phyloP scores from a whole-genome alignment of 192 early-diverging fungal species.

The Coemansia sp. region DNA sequence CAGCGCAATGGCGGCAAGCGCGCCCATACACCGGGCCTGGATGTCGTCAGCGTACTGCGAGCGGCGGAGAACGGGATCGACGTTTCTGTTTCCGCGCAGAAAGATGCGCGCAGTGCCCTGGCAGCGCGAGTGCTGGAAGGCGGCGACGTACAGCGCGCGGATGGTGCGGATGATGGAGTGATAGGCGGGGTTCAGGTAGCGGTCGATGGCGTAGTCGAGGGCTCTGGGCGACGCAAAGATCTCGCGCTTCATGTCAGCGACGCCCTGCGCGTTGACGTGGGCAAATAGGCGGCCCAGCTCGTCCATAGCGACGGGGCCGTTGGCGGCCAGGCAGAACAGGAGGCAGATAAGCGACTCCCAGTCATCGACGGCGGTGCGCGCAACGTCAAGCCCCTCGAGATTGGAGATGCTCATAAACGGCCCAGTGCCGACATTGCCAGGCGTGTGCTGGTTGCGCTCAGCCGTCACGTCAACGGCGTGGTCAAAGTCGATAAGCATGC shows the following conservation, averaged over 20 bases:
- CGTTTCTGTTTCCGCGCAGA: constrained; percentile 38
- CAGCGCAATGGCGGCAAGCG: constrained; percentile 8
- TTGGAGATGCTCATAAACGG: constrained; percentile 54
- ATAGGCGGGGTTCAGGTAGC: constrained; percentile 28
- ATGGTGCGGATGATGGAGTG: constrained; percentile 24
- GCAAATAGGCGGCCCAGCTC: constrained; percentile 31
- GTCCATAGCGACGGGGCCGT: constrained; percentile 14
- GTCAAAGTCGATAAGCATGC: constrained; percentile 53
- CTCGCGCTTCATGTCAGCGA: constrained; percentile 37
- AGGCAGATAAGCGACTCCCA: constrained; percentile 47
- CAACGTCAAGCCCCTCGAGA: constrained; percentile 42
- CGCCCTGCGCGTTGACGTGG: constrained; percentile 15
- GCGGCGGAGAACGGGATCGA: constrained; percentile 44
- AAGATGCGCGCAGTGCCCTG: constrained; percentile 30
- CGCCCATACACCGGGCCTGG: constrained; percentile 29
- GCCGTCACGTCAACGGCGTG: constrained; percentile 22
- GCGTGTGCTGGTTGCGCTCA: constrained; percentile 17
- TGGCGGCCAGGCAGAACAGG: constrained; percentile 44
- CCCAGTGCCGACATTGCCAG: constrained; percentile 41
- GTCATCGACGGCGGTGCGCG: constrained; percentile 46
- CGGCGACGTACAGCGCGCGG: constrained; percentile 28
- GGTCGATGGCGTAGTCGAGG: constrained; percentile 28
- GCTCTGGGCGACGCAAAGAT: constrained; percentile 22
- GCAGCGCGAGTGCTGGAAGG: constrained; percentile 37
- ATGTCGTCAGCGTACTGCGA: constrained; percentile 41